Base-by-base conservation (phyloP, 495 filamentous ascomycete species). In the Pyrenula massariospora region DNA sequence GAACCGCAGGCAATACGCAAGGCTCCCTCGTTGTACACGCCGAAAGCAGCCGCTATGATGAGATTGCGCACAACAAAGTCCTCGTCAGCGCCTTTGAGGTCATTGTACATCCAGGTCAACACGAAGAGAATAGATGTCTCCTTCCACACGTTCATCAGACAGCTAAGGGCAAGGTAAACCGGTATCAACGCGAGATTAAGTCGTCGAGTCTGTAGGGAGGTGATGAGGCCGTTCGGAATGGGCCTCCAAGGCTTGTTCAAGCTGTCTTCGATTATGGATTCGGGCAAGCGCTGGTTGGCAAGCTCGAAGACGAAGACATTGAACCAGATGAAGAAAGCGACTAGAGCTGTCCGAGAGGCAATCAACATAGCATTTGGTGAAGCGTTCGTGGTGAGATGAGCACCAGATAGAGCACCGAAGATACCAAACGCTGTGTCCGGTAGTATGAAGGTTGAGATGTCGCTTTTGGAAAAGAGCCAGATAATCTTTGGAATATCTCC, bases 161-260 rank as follows among this genome's bases (percentile, higher is more conserved):
- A 61, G 52, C 57, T 71, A 0, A 72, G n/a, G 3, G 55, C 51
- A 24, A 75, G 54, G 15, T 63, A 65, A 11, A 70, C 3, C 0
- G 77, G 70, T 47, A 78, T 66, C 3, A 59, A 21, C 2, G 57
- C 25, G 0, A 79, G 60, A 23, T 81, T 31, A 1, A 68, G 47
- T 2, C 59, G 57, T 23, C 68, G 65, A 3, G 76, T 67, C 25
- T 77, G 65, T 0, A 59, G 60, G 0, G 60, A 47, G 10, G 68
- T 72, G 12, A 83, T 60, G 11, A 68, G 66, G 1, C 68, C 62
- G 0, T 63, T 60, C 0, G 77, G 78, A 2, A 85, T 66, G 0
- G 77, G 75, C 0, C 81, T 70, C 77, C 79, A 84, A 2, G 77
- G 75, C 63, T 84, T 85, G 67, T 85, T 85, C 59, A 79, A 57